Base-by-base conservation (phyloP, 495 filamentous ascomycete species). In the Hypoxylon subgilvum region DNA sequence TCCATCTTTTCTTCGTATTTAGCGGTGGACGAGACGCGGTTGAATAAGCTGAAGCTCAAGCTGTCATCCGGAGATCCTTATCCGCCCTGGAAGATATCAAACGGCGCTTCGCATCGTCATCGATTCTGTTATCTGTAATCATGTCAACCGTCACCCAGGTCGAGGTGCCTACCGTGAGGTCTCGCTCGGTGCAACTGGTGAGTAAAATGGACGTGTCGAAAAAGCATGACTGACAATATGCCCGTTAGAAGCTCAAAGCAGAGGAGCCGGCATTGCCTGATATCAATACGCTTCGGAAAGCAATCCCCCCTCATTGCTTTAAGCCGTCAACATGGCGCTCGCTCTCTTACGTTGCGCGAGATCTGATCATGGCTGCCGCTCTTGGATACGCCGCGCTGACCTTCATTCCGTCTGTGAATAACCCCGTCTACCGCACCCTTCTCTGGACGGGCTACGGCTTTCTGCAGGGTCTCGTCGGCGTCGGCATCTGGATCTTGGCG, bases 401-500 rank as follows among this genome's bases (percentile, higher is more conserved):
- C 52, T 84, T 74, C 65, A 83, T 78, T 41, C 68, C 73, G 41
- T 55, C 81, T 67, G 69, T 84, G 69, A 55, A 76, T 69, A 71
- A 74, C 58, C 51, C 71, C 60, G 57, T 74, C 58, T 65, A 83
- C 46, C 69, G 83, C 46, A 65, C 75, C 62, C 44, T 64, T 47
- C 71, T 79, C 16, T 90, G 84, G 84, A 72, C 71, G 7, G 68
- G 65, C 12, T 89, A 90, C 68, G 81, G 83, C 28, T 77, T 85
- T 64, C 36, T 86, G 23, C 85, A 88, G 59, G 86, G 87, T 22
- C 79, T 86, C 28, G 79, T 87, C 52, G 82, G 81, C 51, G 88
- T 86, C 16, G 87, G 86, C 21, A 63, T 87, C 14, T 90, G 87
- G 87, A 84, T 90, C 49, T 69, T 90, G 34, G 86, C 86, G 0